Base-by-base conservation (phyloP, 176 grass and related monocot species). In the Aegilops longissima region DNA sequence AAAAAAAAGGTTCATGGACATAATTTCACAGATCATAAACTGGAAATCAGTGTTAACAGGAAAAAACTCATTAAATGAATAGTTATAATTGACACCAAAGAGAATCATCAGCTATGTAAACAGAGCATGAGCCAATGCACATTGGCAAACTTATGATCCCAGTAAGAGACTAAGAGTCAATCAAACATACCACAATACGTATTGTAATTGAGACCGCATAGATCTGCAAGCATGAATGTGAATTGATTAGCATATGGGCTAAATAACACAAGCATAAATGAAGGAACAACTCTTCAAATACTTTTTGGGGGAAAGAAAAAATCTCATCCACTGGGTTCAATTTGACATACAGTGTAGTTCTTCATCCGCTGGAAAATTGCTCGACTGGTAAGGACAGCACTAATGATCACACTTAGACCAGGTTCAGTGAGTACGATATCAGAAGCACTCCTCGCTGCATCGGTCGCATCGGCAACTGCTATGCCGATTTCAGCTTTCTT, bases 311-410 rank as follows among this genome's bases (percentile, higher is more conserved):
- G 1, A 4, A 10, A 39, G 0, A 12, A 79, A 23, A 31, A 5
- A 24, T 29, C 42, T 18, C 63, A 66, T 66, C 27, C 18, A 49
- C 3, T 44, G 34, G 25, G 13, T 76, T 24, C 10, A n/a, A 12
- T 24, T 18, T 39, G 34, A 59, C 73, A 74, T 83, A 90, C 89
- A 73, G 90, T 92, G 73, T 92, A 92, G 69, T 92, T 92, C 72
- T 92, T 92, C 90, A 92, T 92, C 71, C 90, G 78, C 69, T 92
- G 90, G n/a, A 92, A 92, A 66, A 92, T 89, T 58, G 90, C 90
- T 25, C 87, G 87, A 61, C 90, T 92, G 0, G 90, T 92, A 23
- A 92, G 68, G 30, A 92, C 90, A 16, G 90, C 90, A 75, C 87
- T 92, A 63, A 92, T 80, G 71, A 92, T 92, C 2, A 92, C 90